These are phyloP conservation scores for Phytophthora chlamydospora DNA, from an alignment of 352 stramenopile genomes.

Conservation along the genomic window DNA sequence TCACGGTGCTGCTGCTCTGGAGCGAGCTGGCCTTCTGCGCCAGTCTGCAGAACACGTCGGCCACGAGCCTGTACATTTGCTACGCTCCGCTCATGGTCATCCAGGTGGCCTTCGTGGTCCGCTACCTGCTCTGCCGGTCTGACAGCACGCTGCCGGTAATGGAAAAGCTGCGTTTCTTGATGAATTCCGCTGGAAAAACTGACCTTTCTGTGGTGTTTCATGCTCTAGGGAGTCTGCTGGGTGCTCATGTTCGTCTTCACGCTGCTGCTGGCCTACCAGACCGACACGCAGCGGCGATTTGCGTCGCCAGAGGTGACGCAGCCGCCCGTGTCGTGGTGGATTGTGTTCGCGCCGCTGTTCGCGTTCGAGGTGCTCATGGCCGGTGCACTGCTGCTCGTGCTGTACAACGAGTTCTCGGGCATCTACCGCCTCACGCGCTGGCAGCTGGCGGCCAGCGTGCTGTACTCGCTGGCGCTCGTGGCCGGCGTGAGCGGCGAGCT, in stretches of 20 bases:
- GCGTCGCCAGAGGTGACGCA: slow-evolving; percentile 19
- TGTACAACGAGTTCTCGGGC: slow-evolving; percentile 82
- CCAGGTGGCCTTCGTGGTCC: slow-evolving; percentile 79
- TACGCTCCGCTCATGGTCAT: slow-evolving; percentile 84
- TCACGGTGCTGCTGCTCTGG: slow-evolving; percentile 79
- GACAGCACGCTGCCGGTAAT: slow-evolving; percentile 78
- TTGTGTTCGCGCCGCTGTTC: slow-evolving; percentile 72
- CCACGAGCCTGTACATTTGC: slow-evolving; percentile 79
- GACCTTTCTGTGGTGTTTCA: not conserved
- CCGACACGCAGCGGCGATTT: slow-evolving; percentile 55
- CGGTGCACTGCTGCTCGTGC: slow-evolving; percentile 56
- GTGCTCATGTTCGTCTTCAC: slow-evolving; percentile 83
- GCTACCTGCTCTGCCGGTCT: slow-evolving; percentile 82
- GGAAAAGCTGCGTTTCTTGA: slow-evolving; percentile 11
- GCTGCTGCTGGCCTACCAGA: slow-evolving; percentile 78
- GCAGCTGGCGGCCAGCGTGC: slow-evolving; percentile 73
- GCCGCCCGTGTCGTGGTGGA: slow-evolving; percentile 75
- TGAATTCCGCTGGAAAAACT: not conserved
- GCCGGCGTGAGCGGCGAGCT: slow-evolving; percentile 66
- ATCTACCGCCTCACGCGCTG: slow-evolving; percentile 78
- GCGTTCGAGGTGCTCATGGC: slow-evolving; percentile 69
- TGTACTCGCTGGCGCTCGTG: slow-evolving; percentile 76
- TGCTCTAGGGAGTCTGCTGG: slow-evolving; percentile 73
- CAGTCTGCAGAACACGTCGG: slow-evolving; percentile 53
- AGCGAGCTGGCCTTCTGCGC: slow-evolving; percentile 85